These are phyloP conservation scores for Anastatica hierochuntica DNA, from an alignment of 345 rosid species.

Conservation along the genomic window DNA sequence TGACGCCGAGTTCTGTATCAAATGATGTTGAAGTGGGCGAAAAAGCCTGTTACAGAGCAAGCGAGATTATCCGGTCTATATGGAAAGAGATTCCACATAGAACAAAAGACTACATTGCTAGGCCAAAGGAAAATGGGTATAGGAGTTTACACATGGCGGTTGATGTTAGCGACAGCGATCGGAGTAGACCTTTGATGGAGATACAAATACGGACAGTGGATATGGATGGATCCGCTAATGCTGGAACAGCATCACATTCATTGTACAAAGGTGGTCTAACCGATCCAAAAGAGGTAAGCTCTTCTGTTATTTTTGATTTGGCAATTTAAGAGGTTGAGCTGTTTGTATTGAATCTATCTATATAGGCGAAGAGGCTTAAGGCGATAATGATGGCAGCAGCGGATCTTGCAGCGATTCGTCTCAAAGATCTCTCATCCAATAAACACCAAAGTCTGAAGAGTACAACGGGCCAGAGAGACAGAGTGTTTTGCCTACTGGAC, in stretches of 20 bases:
- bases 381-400: conserved; percentile 96
- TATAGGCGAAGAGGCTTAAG: conserved; percentile 72
- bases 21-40: conserved; percentile 37
- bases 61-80: conserved; percentile 46
- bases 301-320: not conserved
- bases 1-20: conserved; percentile 40
- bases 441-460: conserved; percentile 38
- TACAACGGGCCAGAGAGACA: conserved; percentile 43
- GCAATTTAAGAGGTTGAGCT: not conserved
- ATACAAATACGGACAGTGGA: conserved; percentile 76
- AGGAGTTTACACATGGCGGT: conserved; percentile 91
- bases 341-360: not conserved
- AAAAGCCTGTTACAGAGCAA: conserved; percentile 57
- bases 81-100: conserved; percentile 84
- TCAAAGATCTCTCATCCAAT: conserved; percentile 57
- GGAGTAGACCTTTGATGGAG: conserved; percentile 70
- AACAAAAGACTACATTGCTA: conserved; percentile 73
- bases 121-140: conserved; percentile 81
- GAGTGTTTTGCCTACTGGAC: conserved; percentile 67
- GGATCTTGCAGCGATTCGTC: conserved; percentile 85
- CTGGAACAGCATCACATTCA: conserved; percentile 87
- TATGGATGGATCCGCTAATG: conserved; percentile 75
- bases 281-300: conserved; percentile 71
- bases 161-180: conserved; percentile 58
- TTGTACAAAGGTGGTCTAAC: conserved; percentile 81